Evolutionary conservation across 1,284 basidiomycete genomes (phyloP).

Genomic region (Lentinus polychrous): DNA sequence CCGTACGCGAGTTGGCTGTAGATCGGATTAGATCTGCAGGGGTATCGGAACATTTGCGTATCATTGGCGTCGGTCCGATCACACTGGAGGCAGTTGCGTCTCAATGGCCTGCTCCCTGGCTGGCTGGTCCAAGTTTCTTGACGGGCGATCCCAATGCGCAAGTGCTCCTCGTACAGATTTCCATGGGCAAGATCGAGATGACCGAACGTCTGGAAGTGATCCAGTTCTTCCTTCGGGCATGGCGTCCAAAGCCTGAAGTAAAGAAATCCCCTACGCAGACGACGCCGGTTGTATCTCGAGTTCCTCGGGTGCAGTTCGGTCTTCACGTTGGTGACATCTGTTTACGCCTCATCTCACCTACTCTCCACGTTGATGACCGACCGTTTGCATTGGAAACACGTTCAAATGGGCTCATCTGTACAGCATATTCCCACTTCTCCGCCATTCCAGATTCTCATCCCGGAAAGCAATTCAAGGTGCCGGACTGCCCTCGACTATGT

Average conservation of each 20-base stretch:
- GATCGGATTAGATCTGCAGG: conserved; percentile 23
- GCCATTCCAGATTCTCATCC: conserved; percentile 17
- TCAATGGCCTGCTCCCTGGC: conserved; percentile 54
- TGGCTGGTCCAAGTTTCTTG: conserved; percentile 42
- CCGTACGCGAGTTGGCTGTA: conserved; percentile 30
- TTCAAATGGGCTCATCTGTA: conserved; percentile 18
- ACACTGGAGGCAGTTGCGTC: conserved; percentile 39
- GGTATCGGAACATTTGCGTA: conserved; percentile 27
- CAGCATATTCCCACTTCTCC: conserved; percentile 17
- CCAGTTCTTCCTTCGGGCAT: conserved; percentile 27
- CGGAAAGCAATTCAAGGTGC: conserved; percentile 9
- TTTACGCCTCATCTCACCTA: conserved; percentile 40
- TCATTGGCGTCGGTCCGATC: conserved; percentile 39
- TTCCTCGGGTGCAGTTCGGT: conserved; percentile 49
- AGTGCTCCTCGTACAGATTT: conserved; percentile 42
- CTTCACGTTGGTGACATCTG: conserved; percentile 41
- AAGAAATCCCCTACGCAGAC: conserved; percentile 17
- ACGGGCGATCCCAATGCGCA: conserved; percentile 55
- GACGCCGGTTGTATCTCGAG: conserved; percentile 25
- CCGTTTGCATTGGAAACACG: conserved; percentile 42
- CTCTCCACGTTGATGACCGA: conserved; percentile 28
- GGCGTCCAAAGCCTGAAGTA: neutral
- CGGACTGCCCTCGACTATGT: conserved; percentile 19
- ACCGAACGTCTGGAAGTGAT: conserved; percentile 48
- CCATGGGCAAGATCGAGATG: conserved; percentile 40